phyloP scores from a whole-genome alignment of 2,329 filamentous ascomycete species.

The Phialemoniopsis sp. region DNA sequence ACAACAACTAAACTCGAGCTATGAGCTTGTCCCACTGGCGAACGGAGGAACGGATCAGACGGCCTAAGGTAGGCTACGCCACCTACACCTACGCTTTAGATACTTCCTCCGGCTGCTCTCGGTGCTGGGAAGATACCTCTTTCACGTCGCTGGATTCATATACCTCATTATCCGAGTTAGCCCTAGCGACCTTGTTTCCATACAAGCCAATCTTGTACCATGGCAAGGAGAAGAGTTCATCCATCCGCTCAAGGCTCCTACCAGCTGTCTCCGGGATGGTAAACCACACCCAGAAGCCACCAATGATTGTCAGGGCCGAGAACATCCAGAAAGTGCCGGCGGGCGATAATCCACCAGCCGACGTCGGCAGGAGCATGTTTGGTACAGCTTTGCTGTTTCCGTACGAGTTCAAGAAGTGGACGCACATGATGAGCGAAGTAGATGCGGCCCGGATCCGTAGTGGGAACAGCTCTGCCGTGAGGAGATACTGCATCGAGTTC shows the following conservation, averaged over 20 bases:
- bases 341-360: constrained; percentile 41
- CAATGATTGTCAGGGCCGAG: constrained; percentile 59
- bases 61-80: too few relatives aligned
- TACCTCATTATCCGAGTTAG: too few relatives aligned
- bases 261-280: too few relatives aligned
- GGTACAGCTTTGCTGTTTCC: constrained; percentile 71
- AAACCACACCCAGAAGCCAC: constrained; percentile 51
- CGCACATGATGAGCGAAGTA: constrained; percentile 67
- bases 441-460: constrained; percentile 66
- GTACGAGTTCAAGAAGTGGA: constrained; percentile 76
- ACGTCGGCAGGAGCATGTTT: constrained; percentile 58
- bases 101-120: too few relatives aligned
- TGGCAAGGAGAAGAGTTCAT: constrained; percentile 39
- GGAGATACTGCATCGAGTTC: constrained; percentile 66
- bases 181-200: constrained; percentile 46
- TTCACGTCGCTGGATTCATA: too few relatives aligned
- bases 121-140: too few relatives aligned
- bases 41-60: too few relatives aligned
- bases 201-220: constrained; percentile 68
- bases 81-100: too few relatives aligned
- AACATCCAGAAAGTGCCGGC: constrained; percentile 77
- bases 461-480: constrained; percentile 73
- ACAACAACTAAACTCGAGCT: too few relatives aligned
- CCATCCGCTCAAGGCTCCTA: too few relatives aligned
- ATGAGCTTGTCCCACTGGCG: too few relatives aligned